Evolutionary conservation across 2,329 filamentous ascomycete species (phyloP).

Genomic region (Colletotrichum caudatum): DNA sequence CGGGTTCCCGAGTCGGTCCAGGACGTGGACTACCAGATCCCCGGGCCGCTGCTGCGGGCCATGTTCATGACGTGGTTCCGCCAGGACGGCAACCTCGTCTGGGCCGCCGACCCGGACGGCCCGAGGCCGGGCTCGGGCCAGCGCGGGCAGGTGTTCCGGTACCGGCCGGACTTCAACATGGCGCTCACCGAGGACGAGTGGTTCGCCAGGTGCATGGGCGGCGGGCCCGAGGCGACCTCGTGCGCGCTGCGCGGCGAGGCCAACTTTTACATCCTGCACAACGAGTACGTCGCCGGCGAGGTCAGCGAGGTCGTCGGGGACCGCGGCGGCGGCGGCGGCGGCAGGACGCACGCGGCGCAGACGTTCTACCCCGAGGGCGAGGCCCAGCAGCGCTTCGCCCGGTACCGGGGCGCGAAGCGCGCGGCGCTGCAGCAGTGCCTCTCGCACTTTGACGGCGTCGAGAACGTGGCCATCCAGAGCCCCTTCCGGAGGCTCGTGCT

Average conservation of each 20-base stretch:
- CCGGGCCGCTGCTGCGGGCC: conserved; percentile 20
- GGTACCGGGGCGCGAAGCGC: conserved; percentile 57
- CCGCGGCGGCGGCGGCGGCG: background rate
- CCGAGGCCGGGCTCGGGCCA: conserved; percentile 26
- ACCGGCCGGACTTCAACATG: conserved; percentile 48
- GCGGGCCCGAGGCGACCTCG: conserved; percentile 42
- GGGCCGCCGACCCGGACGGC: conserved; percentile 12
- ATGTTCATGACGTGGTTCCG: conserved; percentile 39
- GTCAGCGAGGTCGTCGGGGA: conserved; percentile 19
- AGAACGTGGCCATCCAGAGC: conserved; percentile 53
- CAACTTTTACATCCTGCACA: conserved; percentile 36
- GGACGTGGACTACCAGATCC: conserved; percentile 47
- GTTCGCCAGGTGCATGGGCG: conserved; percentile 52
- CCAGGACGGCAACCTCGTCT: conserved; percentile 36
- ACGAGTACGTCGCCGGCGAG: conserved; percentile 42
- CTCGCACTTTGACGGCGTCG: conserved; percentile 52
- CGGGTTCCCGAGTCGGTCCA: conserved; percentile 43
- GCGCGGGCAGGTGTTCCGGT: conserved; percentile 13
- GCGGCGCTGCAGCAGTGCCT: conserved; percentile 60
- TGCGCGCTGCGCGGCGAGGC: conserved; percentile 31
- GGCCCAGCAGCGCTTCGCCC: conserved; percentile 47
- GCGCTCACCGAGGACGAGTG: conserved; percentile 50
- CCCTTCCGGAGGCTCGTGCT: conserved; percentile 54
- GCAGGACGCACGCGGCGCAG: background rate
- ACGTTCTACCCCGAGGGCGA: conserved; percentile 42